Base-by-base conservation (phyloP, 768 basidiomycete genomes). In the Phylloporus rhodoxanthus region DNA sequence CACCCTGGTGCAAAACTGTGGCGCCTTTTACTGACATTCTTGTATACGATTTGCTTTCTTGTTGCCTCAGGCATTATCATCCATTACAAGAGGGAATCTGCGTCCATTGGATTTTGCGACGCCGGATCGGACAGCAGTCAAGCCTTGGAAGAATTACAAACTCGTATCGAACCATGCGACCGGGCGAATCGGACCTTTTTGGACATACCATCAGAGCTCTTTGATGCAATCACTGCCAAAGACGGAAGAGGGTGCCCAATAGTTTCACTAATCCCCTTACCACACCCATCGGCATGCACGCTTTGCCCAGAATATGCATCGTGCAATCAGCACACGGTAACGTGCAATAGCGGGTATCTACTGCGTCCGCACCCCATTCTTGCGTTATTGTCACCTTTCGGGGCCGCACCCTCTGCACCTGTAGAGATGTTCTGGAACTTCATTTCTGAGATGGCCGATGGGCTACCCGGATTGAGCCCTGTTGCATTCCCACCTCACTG, bases 401-500 rank as follows among this genome's bases (percentile, higher is more conserved):
- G 66, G 41, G 21, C 68, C 66, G 66, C 70, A 42, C 63, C 59
- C 48, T 67, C 74, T 47, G 56, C 70, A 50, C 68, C 73, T 47
- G 60, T 66, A 34, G 73, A 75, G 48, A 36, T 67, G 47, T 59
- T 69, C 30, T 80, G 78, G 77, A 74, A 73, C 58, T 60, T 71
- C 37, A 62, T 84, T 47, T 75, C 74, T 36, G 56, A 61, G 39
- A 49, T 72, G 10, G 68, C 80, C 39, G 76, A 91, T 67, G 90
- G 90, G 26, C 63, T 91, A 43, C 90, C 89, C 19, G 78, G 81
- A 28, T 68, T 89, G 20, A 87, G 88, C n/a, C 79, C 85, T 52
- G 75, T 91, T 34, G 87, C 82, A 19, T 72, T 92, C 45, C 81
- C 88, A 21, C 85, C 86, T 34, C 74, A 78, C 40, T 92, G 90